Conservation (phyloP, 1,284 basidiomycete species). For the Thecaphora thlaspeos region DNA sequence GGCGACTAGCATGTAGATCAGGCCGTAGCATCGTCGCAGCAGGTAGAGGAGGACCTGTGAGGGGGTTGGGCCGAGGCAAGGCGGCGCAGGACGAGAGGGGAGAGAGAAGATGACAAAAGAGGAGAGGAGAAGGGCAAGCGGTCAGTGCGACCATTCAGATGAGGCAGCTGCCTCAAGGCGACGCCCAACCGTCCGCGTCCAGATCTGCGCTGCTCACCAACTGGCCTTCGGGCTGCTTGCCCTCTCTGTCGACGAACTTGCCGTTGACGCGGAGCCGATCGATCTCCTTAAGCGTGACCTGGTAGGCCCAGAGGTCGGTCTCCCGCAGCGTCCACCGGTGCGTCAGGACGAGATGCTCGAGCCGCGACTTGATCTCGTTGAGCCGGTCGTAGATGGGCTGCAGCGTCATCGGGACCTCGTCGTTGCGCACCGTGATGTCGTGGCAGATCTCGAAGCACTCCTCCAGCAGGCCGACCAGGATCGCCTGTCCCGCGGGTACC, state of each 20-base stretch:
- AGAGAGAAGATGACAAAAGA: no score
- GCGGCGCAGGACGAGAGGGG: not conserved
- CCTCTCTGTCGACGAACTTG: constrained; percentile 92
- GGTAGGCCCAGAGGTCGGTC: constrained; percentile 78
- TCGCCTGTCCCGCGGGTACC: constrained; percentile 78
- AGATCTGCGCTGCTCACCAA: constrained; percentile 67
- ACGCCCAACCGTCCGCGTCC: no score
- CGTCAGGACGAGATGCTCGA: constrained; percentile 86
- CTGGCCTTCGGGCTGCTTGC: constrained; percentile 84
- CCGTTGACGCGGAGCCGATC: constrained; percentile 95
- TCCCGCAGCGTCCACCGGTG: constrained; percentile 96
- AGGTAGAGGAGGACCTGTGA: constrained; percentile 83
- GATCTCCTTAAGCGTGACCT: constrained; percentile 89
- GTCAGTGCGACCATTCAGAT: no score
- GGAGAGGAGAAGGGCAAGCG: no score
- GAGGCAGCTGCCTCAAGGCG: no score
- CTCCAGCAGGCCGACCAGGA: constrained; percentile 76
- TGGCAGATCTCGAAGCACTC: constrained; percentile 96
- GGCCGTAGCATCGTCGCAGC: constrained; percentile 88
- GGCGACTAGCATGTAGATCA: constrained; percentile 89
- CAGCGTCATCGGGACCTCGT: constrained; percentile 79
- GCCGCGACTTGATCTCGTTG: constrained; percentile 76
- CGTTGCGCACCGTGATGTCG: constrained; percentile 91
- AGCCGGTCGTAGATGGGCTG: constrained; percentile 94
- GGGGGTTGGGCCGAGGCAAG: not conserved